phyloP scores from a whole-genome alignment of 768 basidiomycete species.

The Amanita rubescens region DNA sequence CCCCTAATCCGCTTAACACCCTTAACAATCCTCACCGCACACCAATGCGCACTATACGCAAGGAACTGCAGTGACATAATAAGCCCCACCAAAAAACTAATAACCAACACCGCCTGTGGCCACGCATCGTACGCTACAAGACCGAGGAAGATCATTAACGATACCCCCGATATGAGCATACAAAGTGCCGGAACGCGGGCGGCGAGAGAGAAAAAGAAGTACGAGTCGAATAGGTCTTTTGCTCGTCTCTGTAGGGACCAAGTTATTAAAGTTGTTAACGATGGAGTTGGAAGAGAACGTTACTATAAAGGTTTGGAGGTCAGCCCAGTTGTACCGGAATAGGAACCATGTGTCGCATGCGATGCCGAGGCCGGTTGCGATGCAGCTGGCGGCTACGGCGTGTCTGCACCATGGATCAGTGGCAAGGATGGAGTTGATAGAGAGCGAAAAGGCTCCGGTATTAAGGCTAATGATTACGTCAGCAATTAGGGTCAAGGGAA shows the following conservation, averaged over 20 bases:
- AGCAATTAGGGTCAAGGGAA: background rate
- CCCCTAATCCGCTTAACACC: too few relatives aligned
- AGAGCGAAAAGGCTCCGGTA: slow-evolving; percentile 60
- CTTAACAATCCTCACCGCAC: slow-evolving; percentile 9
- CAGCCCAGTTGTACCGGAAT: slow-evolving; percentile 49
- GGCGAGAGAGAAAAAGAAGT: slow-evolving; percentile 64
- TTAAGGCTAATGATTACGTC: slow-evolving; percentile 26
- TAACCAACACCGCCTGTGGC: slow-evolving; percentile 53
- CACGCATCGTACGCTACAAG: slow-evolving; percentile 57
- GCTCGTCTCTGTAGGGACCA: slow-evolving; percentile 33
- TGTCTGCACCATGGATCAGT: slow-evolving; percentile 39
- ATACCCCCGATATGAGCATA: slow-evolving; percentile 47
- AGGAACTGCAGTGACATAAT: slow-evolving; percentile 62
- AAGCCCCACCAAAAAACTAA: slow-evolving; percentile 51
- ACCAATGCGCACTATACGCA: slow-evolving; percentile 42
- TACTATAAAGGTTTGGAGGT: slow-evolving; percentile 47
- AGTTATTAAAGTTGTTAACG: background rate
- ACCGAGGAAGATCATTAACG: slow-evolving; percentile 53
- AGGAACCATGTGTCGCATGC: slow-evolving; percentile 60
- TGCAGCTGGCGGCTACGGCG: slow-evolving; percentile 50
- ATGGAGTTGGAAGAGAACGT: slow-evolving; percentile 14
- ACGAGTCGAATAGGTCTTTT: slow-evolving; percentile 48
- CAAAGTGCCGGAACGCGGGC: slow-evolving; percentile 57
- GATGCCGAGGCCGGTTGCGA: slow-evolving; percentile 60
- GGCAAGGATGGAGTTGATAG: slow-evolving; percentile 41